These are phyloP conservation scores for Aspergillus leporis DNA, from an alignment of 495 filamentous ascomycete species.

Conservation along the genomic window DNA sequence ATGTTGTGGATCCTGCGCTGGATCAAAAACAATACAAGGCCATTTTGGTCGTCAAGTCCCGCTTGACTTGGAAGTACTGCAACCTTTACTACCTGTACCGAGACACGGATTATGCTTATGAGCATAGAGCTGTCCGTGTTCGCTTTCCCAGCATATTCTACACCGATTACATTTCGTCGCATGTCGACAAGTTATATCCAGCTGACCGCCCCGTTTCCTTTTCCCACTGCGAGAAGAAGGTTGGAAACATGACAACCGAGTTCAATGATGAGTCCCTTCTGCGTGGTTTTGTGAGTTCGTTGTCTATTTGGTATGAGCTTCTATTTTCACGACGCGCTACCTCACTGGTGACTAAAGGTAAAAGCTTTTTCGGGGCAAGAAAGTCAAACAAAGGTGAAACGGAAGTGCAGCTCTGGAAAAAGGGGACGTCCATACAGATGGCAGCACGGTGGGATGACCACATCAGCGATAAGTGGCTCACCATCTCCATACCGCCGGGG, in stretches of 20 bases:
- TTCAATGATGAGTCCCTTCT: constrained; percentile 29
- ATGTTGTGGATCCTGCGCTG: constrained; percentile 32
- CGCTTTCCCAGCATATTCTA: constrained; percentile 32
- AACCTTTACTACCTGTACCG: constrained; percentile 38
- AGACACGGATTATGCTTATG: constrained; percentile 35
- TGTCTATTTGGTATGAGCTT: constrained; percentile 33
- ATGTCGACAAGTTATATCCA: constrained; percentile 36
- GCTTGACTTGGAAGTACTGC: constrained; percentile 31
- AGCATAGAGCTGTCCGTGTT: constrained; percentile 27
- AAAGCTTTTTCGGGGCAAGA: constrained; percentile 22
- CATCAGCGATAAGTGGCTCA: constrained; percentile 39
- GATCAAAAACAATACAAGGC: constrained; percentile 43
- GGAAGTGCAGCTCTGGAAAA: constrained; percentile 39
- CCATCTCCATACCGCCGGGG: constrained; percentile 21
- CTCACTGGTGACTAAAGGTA: constrained; percentile 32
- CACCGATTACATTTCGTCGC: constrained; percentile 41
- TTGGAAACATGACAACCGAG: constrained; percentile 19
- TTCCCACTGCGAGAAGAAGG: constrained; percentile 39
- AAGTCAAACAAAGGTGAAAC: constrained; percentile 35
- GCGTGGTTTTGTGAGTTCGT: constrained; percentile 33
- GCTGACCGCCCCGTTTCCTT: constrained; percentile 30
- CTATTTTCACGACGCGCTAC: constrained; percentile 34
- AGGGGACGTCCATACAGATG: constrained; percentile 25
- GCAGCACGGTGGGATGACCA: constrained; percentile 35
- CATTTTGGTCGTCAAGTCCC: constrained; percentile 26